Conservation (phyloP, 2,329 filamentous ascomycete genomes). For the Diaporthe sp. region DNA sequence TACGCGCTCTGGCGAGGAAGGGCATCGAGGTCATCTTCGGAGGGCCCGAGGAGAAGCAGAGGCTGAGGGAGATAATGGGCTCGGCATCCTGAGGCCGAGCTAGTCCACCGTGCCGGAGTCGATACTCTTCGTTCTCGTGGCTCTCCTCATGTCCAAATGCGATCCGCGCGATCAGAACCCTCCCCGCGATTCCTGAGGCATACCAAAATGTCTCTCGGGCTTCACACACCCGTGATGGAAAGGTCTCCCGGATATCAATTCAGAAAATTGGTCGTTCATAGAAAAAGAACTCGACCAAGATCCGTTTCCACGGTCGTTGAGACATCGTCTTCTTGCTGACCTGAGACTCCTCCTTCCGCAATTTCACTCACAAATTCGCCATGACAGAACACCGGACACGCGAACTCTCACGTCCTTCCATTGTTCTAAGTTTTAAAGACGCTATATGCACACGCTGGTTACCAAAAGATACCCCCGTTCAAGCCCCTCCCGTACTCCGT, state of each 20-base stretch:
- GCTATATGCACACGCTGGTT: conserved; percentile 33
- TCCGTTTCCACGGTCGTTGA: no score
- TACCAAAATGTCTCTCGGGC: no score
- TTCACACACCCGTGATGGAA: background rate
- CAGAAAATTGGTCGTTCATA: background rate
- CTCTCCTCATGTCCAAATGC: background rate
- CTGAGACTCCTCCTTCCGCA: background rate
- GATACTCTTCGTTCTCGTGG: background rate
- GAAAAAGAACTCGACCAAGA: no score
- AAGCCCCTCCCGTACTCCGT: conserved; percentile 22
- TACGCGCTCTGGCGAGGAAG: conserved; percentile 69
- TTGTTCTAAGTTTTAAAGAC: background rate
- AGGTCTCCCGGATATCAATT: background rate
- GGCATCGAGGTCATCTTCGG: conserved; percentile 77
- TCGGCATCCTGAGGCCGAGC: background rate
- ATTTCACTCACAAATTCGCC: background rate
- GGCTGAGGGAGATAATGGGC: conserved; percentile 67
- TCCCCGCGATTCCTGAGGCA: background rate
- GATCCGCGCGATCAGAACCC: background rate
- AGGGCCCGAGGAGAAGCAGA: conserved; percentile 69
- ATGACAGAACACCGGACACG: background rate
- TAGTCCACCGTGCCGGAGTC: background rate
- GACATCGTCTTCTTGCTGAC: background rate
- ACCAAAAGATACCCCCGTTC: background rate
- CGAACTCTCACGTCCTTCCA: background rate